Conservation (phyloP, 2,329 filamentous ascomycete species). For the Cordyceps javanica region DNA sequence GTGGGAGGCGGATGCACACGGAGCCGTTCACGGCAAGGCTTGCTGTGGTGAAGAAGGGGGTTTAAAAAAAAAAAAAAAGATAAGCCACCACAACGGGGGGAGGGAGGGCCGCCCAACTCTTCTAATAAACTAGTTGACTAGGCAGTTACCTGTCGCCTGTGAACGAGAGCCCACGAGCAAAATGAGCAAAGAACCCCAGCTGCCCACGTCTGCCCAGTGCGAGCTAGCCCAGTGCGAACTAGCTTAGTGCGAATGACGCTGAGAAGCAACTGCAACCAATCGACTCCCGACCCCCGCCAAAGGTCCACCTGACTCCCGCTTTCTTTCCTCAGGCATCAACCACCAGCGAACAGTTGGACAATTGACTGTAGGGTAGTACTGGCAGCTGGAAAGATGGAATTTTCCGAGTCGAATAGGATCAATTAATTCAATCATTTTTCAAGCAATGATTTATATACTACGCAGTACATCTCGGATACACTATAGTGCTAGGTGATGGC, state of each 20-base stretch:
- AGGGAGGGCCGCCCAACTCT: neutral
- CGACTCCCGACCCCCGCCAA: neutral
- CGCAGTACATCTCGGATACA: too few relatives aligned
- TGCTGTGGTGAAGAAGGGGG: neutral
- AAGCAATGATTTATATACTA: too few relatives aligned
- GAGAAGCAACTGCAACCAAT: neutral
- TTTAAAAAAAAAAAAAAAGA: conserved; percentile 11
- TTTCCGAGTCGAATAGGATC: too few relatives aligned
- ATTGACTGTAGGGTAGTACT: too few relatives aligned
- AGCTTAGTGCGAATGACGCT: neutral
- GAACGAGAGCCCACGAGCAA: too few relatives aligned
- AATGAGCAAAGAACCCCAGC: too few relatives aligned
- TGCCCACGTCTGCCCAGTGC: neutral
- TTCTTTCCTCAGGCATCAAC: neutral
- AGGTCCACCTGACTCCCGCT: neutral
- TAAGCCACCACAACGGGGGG: conserved; percentile 2
- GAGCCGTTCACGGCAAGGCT: neutral
- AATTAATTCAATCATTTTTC: too few relatives aligned
- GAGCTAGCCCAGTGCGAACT: neutral
- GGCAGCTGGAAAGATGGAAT: too few relatives aligned
- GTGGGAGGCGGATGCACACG: conserved; percentile 5
- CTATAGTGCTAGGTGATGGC: too few relatives aligned
- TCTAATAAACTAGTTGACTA: too few relatives aligned
- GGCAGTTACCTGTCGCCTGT: too few relatives aligned
- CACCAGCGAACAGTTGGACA: too few relatives aligned